Conservation (phyloP, 1,139 yeast genomes). For the Saccharomyces uvarum region DNA sequence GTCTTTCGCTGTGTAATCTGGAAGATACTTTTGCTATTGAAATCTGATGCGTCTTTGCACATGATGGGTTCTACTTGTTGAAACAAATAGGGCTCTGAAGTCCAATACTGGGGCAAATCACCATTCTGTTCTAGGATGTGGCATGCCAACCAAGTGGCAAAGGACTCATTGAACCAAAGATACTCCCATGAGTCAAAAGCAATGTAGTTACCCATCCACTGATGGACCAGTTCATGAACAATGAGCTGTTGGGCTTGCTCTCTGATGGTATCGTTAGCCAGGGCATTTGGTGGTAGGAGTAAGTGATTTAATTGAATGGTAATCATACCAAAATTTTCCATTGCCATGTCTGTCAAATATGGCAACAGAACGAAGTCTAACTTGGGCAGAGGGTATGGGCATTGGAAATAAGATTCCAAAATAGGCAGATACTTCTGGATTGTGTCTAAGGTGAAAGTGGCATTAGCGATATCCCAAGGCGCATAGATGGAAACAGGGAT, state of each 20-base stretch:
- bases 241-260: slow-evolving; percentile 46
- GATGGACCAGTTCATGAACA: slow-evolving; percentile 67
- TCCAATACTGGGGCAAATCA: slow-evolving; percentile 25
- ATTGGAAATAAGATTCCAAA: slow-evolving; percentile 38
- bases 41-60: slow-evolving; percentile 35
- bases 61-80: slow-evolving; percentile 38
- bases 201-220: slow-evolving; percentile 65
- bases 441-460: slow-evolving; percentile 41
- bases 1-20: slow-evolving; percentile 32
- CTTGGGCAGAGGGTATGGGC: slow-evolving; percentile 49
- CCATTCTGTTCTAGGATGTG: slow-evolving; percentile 35
- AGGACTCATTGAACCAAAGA: slow-evolving; percentile 67
- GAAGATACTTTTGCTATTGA: slow-evolving; percentile 28
- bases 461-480: slow-evolving; percentile 41
- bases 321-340: slow-evolving; percentile 71
- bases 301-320: slow-evolving; percentile 50
- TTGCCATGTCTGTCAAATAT: slow-evolving; percentile 65
- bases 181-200: slow-evolving; percentile 60
- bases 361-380: slow-evolving; percentile 62
- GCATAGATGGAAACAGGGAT: slow-evolving; percentile 49
- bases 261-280: slow-evolving; percentile 22
- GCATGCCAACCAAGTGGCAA: slow-evolving; percentile 64
- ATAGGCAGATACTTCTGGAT: slow-evolving; percentile 42
- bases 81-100: slow-evolving; percentile 18
- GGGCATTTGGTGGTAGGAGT: slow-evolving; percentile 35